These are phyloP conservation scores for Phoma sp. DNA, from an alignment of 2,329 filamentous ascomycete genomes.

Conservation along the genomic window DNA sequence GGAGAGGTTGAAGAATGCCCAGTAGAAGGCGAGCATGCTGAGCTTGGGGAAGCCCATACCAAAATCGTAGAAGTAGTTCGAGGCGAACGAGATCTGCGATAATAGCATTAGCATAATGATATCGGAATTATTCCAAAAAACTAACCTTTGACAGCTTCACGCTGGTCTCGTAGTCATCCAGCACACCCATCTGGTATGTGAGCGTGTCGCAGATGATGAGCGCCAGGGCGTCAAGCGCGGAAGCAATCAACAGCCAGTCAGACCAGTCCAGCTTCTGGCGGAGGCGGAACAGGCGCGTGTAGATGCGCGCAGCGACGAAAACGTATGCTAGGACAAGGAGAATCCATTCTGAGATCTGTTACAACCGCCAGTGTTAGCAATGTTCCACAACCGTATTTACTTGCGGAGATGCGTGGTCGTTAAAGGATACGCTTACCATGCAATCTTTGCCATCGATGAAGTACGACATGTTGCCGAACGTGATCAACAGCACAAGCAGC, in stretches of 20 bases:
- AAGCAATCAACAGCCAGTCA: slow-evolving; percentile 25
- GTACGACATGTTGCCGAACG: slow-evolving; percentile 17
- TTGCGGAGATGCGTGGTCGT: too few species aligned
- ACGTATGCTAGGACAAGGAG: slow-evolving; percentile 25
- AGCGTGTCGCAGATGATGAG: slow-evolving; percentile 31
- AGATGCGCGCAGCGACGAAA: slow-evolving; percentile 28
- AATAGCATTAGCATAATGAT: too few species aligned
- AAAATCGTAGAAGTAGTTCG: slow-evolving; percentile 36
- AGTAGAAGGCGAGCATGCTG: slow-evolving; percentile 36
- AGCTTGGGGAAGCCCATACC: slow-evolving; percentile 36
- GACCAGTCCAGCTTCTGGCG: slow-evolving; percentile 26
- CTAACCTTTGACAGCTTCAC: slow-evolving; percentile 29
- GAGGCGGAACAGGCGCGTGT: slow-evolving; percentile 23
- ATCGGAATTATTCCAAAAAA: too few species aligned
- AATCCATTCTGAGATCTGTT: slow-evolving; percentile 32
- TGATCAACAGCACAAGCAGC: neutral
- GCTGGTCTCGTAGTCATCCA: slow-evolving; percentile 28
- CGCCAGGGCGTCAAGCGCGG: slow-evolving; percentile 20
- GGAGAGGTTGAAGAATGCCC: slow-evolving; percentile 29
- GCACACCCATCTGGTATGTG: slow-evolving; percentile 27
- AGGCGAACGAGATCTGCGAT: slow-evolving; percentile 33
- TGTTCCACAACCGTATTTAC: too few species aligned
- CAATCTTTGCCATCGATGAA: slow-evolving; percentile 27
- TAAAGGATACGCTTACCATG: too few species aligned
- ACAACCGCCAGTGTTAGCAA: neutral